A percentile compares a stretch with the other conserved stretches of the same genome.
Evolutionary conservation across 192 early-diverging fungal genomes (phyloP).

Genomic region (Geranomyces variabilis): DNA sequence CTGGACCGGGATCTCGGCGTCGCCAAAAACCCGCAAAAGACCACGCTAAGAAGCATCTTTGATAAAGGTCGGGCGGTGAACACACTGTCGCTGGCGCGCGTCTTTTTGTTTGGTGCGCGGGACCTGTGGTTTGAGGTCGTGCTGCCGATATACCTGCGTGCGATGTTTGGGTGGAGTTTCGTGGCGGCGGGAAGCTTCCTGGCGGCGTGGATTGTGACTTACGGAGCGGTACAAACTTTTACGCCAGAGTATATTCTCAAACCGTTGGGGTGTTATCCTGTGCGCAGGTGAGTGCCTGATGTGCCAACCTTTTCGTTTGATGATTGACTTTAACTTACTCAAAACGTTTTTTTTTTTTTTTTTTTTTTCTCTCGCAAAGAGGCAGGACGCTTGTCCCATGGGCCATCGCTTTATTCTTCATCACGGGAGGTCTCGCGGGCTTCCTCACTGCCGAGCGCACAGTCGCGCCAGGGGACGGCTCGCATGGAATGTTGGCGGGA

Average conservation of each 20-base stretch:
- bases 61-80: slow-evolving; percentile 33
- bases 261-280: slow-evolving; percentile 29
- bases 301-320: no score
- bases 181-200: slow-evolving; percentile 38
- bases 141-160: slow-evolving; percentile 8
- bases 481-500: not conserved
- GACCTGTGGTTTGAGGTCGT: slow-evolving; percentile 30
- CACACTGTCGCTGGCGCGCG: slow-evolving; percentile 47
- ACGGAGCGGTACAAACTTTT: slow-evolving; percentile 47
- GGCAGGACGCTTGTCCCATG: slow-evolving; percentile 32
- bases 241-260: slow-evolving; percentile 42
- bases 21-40: slow-evolving; percentile 8
- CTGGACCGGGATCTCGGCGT: slow-evolving; percentile 35
- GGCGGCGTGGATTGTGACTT: slow-evolving; percentile 52
- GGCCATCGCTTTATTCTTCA: slow-evolving; percentile 24
- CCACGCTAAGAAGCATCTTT: slow-evolving; percentile 37
- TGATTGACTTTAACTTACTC: no score
- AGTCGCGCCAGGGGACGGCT: not conserved
- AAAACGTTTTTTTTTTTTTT: not conserved
- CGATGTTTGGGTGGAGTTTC: slow-evolving; percentile 41
- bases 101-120: slow-evolving; percentile 51
- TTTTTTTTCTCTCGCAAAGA: no score
- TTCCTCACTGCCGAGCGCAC: slow-evolving; percentile 18
- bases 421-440: slow-evolving; percentile 22
- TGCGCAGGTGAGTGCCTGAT: slow-evolving; percentile 21